Percentiles rank a stretch among this genome's conserved stretches.
Evolutionary conservation across 352 stramenopile species (phyloP).

Genomic region (Globisporangium abappressorium): DNA sequence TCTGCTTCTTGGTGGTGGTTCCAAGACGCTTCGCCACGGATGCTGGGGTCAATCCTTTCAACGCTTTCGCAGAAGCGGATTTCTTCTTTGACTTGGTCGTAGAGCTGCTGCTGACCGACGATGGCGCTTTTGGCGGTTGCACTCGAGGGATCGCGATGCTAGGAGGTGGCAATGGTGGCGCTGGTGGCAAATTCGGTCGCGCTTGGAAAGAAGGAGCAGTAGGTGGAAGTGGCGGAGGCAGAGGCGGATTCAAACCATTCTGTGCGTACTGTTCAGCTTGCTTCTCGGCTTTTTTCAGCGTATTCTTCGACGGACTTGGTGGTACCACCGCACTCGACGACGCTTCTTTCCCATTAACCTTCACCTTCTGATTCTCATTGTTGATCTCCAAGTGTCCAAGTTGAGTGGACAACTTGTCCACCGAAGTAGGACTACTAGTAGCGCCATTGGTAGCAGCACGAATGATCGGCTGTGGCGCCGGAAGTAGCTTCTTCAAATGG

Average conservation of each 20-base stretch:
- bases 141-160: conserved; percentile 2
- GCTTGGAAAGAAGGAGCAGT: neutral
- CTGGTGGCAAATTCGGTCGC: neutral
- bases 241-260: neutral
- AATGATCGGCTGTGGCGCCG: neutral
- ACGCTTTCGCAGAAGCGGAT: conserved; percentile 9
- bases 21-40: conserved; percentile 38
- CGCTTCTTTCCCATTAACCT: neutral
- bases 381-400: conserved; percentile 12
- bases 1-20: conserved; percentile 20
- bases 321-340: neutral
- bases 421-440: neutral
- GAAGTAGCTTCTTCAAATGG: conserved; percentile 6
- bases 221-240: neutral
- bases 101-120: neutral
- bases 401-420: conserved; percentile 5
- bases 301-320: neutral
- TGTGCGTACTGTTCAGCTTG: neutral
- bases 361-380: neutral
- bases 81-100: conserved; percentile 15
- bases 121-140: neutral
- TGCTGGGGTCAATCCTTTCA: conserved; percentile 38
- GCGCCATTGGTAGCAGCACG: neutral
- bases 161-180: conserved; percentile 1
- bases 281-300: neutral